Evolutionary conservation across 2,329 filamentous ascomycete genomes (phyloP).

Genomic region (Colletotrichum sp.): DNA sequence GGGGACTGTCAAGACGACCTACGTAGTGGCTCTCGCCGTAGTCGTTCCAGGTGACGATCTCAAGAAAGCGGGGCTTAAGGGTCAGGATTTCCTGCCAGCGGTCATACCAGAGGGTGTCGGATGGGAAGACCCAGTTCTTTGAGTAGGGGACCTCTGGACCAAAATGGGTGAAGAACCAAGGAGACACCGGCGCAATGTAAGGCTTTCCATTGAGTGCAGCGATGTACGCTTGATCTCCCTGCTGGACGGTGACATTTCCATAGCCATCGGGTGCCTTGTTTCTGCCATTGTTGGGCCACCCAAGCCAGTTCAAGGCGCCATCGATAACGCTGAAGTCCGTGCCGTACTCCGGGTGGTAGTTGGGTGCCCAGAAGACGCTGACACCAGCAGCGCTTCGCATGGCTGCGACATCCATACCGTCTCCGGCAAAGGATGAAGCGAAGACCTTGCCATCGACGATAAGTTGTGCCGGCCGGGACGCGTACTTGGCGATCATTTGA

Average conservation of each 20-base stretch:
- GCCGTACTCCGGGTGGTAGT: slow-evolving; percentile 48
- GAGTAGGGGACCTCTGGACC: slow-evolving; percentile 47
- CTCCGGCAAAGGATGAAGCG: slow-evolving; percentile 58
- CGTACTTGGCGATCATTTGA: slow-evolving; percentile 50
- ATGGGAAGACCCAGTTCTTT: slow-evolving; percentile 64
- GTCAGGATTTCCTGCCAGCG: slow-evolving; percentile 57
- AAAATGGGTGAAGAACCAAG: slow-evolving; percentile 56
- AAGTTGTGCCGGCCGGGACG: slow-evolving; percentile 48
- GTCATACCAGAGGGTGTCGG: slow-evolving; percentile 63
- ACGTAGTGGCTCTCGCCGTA: slow-evolving; percentile 63
- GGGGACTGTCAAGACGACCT: slow-evolving; percentile 49
- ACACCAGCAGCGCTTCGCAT: slow-evolving; percentile 46
- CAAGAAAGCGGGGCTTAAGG: slow-evolving; percentile 52
- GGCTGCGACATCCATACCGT: slow-evolving; percentile 47
- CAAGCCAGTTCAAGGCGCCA: slow-evolving; percentile 51
- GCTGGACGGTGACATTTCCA: slow-evolving; percentile 43
- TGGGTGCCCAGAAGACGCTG: slow-evolving; percentile 54
- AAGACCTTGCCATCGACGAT: slow-evolving; percentile 54
- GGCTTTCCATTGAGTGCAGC: slow-evolving; percentile 43
- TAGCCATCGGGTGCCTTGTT: slow-evolving; percentile 53
- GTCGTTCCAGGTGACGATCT: slow-evolving; percentile 52
- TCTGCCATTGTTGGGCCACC: slow-evolving; percentile 48
- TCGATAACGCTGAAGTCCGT: slow-evolving; percentile 43
- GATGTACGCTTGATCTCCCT: slow-evolving; percentile 38
- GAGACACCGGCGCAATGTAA: slow-evolving; percentile 50